Percentiles rank a stretch among this genome's conserved stretches.
phyloP scores from a whole-genome alignment of 1,284 basidiomycete genomes.

The Flammula alnicola region DNA sequence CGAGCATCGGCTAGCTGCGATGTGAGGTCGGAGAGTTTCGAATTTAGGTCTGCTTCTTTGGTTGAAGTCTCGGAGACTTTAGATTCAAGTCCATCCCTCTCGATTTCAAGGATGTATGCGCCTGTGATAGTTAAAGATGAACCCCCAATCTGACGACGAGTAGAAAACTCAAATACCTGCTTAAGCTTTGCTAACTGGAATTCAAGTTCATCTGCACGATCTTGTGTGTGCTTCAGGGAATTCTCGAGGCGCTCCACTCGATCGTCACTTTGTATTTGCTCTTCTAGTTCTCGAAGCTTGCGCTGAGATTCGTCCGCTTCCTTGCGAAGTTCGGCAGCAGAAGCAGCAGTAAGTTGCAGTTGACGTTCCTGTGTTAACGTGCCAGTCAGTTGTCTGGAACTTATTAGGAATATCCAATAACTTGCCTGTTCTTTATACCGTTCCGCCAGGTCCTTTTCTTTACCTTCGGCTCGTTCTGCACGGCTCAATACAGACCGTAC shows the following conservation, averaged over 20 bases:
- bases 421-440: conserved; percentile 66
- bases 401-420: conserved; percentile 3
- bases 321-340: conserved; percentile 55
- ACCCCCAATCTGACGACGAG: not conserved
- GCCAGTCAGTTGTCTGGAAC: conserved; percentile 6
- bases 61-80: conserved; percentile 46
- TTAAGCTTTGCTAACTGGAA: conserved; percentile 78
- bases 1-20: conserved; percentile 43
- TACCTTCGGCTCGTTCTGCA: conserved; percentile 46
- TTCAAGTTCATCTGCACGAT: conserved; percentile 80
- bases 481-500: conserved; percentile 38
- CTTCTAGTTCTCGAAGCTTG: conserved; percentile 70
- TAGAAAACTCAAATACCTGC: conserved; percentile 53
- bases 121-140: conserved; percentile 41
- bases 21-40: conserved; percentile 51
- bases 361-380: conserved; percentile 63
- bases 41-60: conserved; percentile 49
- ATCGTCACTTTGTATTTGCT: conserved; percentile 81
- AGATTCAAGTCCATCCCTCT: conserved; percentile 58
- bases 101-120: conserved; percentile 59
- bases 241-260: conserved; percentile 72
- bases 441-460: conserved; percentile 61
- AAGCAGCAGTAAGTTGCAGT: conserved; percentile 60
- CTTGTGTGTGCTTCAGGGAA: conserved; percentile 75
- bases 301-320: conserved; percentile 59